Evolutionary conservation across 495 filamentous ascomycete species (phyloP), one percentile per base, ranked within the genome.

Genomic region (Penicillium cataractarum): DNA sequence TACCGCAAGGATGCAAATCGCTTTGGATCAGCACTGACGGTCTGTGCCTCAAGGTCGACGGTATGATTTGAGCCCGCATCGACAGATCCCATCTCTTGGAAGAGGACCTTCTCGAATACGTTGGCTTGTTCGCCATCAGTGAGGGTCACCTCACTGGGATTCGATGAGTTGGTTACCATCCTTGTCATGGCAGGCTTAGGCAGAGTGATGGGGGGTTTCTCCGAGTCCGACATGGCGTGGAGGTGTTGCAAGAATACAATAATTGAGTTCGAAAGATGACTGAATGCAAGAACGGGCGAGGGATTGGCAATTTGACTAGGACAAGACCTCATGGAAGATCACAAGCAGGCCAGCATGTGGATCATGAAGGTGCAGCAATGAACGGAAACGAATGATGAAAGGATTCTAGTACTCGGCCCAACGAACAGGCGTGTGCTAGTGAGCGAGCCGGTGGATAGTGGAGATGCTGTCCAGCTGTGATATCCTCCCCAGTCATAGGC

Each of bases 1-100:
- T 78, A 80, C 7, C 83, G 75, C 32, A 75, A 35, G 26, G 62
- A 65, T 35, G 74, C 64, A 33, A 74, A 63, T 22, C 55, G 55
- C 42, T 64, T 73, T 40, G 81, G 78, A 60, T 74, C 53, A 60
- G 27, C 54, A 39, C 12, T 61, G 8, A 24, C 60, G 10, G 67
- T 65, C 56, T 82, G 77, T 12, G 75, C 72, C 56, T 83, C 81
- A 22, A 82, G 63, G 63, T 84, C 78, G 17, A 59, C 55, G 21
- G 13, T 61, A 32, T 48, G 37, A 27, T 35, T 26, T 39, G 37
- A 57, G 26, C 29, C 46, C 31, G 35, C 37, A 24, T 49, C 57
- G 26, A 51, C 7, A 4, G 63, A 60, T n/a, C 60, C 57, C 58
- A 64, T 60, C 57, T 74, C 75, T 63, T 76, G 72, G 8, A 69